Evolutionary conservation across 345 rosid species (phyloP).

Genomic region (Tarenaya hassleriana): DNA sequence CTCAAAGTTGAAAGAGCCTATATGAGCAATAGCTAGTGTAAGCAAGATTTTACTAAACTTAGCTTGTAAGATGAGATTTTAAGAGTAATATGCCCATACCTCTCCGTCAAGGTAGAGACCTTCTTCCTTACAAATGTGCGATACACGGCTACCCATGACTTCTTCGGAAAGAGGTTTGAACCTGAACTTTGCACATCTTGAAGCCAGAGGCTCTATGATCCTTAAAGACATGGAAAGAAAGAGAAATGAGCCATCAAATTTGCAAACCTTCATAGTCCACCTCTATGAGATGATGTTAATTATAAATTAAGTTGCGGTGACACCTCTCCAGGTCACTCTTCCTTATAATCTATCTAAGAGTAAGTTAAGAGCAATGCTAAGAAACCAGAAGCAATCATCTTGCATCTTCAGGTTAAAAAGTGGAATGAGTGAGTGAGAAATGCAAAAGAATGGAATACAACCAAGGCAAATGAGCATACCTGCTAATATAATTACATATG

Average conservation of each 20-base stretch:
- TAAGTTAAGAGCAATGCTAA: neutral
- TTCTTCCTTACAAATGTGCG: slow-evolving; percentile 84
- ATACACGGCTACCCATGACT: slow-evolving; percentile 70
- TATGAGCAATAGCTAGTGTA: slow-evolving; percentile 1
- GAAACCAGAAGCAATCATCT: neutral
- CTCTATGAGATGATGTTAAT: neutral
- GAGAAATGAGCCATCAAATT: slow-evolving; percentile 16
- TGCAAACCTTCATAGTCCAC: neutral
- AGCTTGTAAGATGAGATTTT: slow-evolving; percentile 17
- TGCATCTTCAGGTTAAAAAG: neutral
- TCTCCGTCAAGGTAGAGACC: slow-evolving; percentile 64
- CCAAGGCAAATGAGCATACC: slow-evolving; percentile 36
- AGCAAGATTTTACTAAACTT: slow-evolving; percentile 9
- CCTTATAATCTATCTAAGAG: neutral
- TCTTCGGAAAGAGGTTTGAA: slow-evolving; percentile 96
- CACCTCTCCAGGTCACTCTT: neutral
- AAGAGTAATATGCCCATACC: slow-evolving; percentile 39
- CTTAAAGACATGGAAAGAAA: slow-evolving; percentile 32
- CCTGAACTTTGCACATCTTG: slow-evolving; percentile 98
- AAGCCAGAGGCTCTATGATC: slow-evolving; percentile 98
- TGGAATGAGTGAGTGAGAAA: neutral
- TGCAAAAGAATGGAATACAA: neutral
- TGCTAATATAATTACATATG: slow-evolving; percentile 94
- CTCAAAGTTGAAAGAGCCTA: slow-evolving; percentile 89
- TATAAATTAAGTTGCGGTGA: neutral